Conservation (phyloP, 805 yeast species). For the Pichia nanzhaoensis region DNA sequence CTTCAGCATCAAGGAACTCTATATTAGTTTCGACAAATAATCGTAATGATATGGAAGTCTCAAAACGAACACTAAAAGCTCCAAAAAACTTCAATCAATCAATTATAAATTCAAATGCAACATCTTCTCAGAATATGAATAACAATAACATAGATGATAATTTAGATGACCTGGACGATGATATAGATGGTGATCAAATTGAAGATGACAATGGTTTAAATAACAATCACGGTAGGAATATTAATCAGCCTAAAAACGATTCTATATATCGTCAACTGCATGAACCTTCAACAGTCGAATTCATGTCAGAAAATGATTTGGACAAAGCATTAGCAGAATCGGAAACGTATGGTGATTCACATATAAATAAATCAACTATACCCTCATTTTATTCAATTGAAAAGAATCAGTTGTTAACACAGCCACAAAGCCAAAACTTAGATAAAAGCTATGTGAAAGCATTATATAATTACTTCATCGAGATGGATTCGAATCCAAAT, state of each 20-base stretch:
- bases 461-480: slow-evolving; percentile 11
- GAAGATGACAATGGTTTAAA: neutral
- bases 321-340: slow-evolving; percentile 32
- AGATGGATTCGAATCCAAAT: slow-evolving; percentile 25
- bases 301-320: slow-evolving; percentile 46
- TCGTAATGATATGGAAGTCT: neutral
- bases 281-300: slow-evolving; percentile 45
- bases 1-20: slow-evolving; percentile 7
- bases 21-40: neutral
- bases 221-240: neutral
- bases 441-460: slow-evolving; percentile 12
- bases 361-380: neutral
- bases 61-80: slow-evolving; percentile 2
- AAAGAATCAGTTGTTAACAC: neutral
- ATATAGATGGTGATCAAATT: slow-evolving; percentile 5
- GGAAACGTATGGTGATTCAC: slow-evolving; percentile 15
- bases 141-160: neutral
- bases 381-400: neutral
- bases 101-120: neutral
- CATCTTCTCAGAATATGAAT: neutral
- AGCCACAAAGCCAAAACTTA: neutral
- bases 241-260: neutral
- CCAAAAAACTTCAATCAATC: neutral
- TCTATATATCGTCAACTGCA: slow-evolving; percentile 8
- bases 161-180: slow-evolving; percentile 8